A percentile compares a stretch with the other conserved stretches of the same genome.
phyloP scores from a whole-genome alignment of 257 asterid species.

The Solanum rostratum region DNA sequence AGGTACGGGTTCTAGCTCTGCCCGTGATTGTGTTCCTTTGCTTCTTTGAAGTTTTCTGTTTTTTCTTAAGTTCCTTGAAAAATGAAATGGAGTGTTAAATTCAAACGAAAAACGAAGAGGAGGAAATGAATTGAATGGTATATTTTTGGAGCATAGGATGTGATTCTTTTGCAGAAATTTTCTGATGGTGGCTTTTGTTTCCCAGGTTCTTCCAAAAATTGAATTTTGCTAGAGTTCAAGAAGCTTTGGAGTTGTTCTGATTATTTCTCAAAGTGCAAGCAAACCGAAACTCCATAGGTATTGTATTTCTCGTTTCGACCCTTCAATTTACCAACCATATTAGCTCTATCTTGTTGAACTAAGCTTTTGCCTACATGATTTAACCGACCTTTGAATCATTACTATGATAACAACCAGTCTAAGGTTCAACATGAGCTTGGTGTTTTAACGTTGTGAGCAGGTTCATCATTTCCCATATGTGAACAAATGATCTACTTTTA shows the following conservation, averaged over 20 bases:
- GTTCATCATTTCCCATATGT: background rate
- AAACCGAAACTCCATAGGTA: background rate
- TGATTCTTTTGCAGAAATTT: background rate
- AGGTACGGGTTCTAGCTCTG: background rate
- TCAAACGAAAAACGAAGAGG: background rate
- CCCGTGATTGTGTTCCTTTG: background rate
- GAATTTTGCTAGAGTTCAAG: background rate
- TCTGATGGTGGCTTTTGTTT: background rate
- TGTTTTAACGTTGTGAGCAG: background rate
- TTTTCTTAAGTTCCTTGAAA: background rate
- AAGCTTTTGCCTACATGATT: background rate
- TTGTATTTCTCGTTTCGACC: background rate
- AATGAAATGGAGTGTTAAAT: background rate
- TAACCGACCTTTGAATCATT: background rate
- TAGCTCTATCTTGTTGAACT: background rate
- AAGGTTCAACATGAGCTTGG: background rate
- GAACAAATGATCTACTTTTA: background rate
- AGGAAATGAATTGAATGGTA: background rate
- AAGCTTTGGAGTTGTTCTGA: background rate
- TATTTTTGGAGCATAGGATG: background rate
- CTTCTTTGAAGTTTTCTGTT: background rate
- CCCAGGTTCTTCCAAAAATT: background rate
- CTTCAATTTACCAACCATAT: background rate
- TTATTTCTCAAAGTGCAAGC: background rate
- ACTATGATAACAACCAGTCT: background rate